Evolutionary conservation across 2,329 filamentous ascomycete species (phyloP), one percentile per base, ranked within the genome.

Genomic region (Eutypa lata): DNA sequence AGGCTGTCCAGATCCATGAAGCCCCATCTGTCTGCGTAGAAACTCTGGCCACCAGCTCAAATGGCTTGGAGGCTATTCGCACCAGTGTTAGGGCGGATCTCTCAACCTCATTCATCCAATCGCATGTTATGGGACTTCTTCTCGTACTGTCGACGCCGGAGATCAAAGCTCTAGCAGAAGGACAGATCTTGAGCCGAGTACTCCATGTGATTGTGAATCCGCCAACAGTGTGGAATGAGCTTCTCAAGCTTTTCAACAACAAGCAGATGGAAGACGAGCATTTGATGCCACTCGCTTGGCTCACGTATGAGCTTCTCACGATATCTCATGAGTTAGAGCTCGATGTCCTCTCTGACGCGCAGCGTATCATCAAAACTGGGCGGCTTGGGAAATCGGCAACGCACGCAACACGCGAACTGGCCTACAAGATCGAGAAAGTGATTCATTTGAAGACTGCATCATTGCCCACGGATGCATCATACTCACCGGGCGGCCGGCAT

Each of bases 401-500:
- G 2, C 57, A 64, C 10, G 48, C 58, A 5, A 65, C 64, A 0
- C 57, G 66, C 8, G 59, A 60, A 4, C 44, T 67, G 8, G 68
- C 59, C 0, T 71, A 74, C 51, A 68, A 63, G 19, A 75, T 78
- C 44, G 63, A 73, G 31, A 75, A 73, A 38, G 59, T 70, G 2
- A 50, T 77, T 5, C 56, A 67, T 19, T 52, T 71, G 40, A 65
- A 65, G 7, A 50, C 54, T 21, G 65, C 66, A 2, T 46, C 40
- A 28, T 35, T 43, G 33, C 45, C 13, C 42, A 43, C 13, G 37
- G 18, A 38, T 11, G 26, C 11, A 35, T 16, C 14, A 14, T 43
- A 42, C 10, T 50, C 61, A 1, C 78, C 86, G 0, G 88, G 88
- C 0, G 87, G 87, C 0, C 78, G 88, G 0, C 88, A 91, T 56